A percentile compares a stretch with the other conserved stretches of the same genome.
Conservation (phyloP, 768 basidiomycete species). For the Psilocybe cubensis region DNA sequence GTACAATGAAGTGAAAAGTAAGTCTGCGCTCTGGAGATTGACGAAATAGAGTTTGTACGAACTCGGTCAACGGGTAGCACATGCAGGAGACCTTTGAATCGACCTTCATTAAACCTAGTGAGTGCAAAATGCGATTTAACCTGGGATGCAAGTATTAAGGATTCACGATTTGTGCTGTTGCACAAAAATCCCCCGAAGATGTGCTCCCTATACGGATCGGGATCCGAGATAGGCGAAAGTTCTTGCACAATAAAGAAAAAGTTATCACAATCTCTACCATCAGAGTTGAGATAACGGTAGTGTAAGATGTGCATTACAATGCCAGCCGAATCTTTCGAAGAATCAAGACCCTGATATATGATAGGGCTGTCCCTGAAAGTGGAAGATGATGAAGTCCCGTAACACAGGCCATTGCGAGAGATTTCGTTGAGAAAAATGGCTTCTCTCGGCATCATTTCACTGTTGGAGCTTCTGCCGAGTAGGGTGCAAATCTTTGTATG, state of each 20-base stretch:
- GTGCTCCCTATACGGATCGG: not conserved
- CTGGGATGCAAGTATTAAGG: no score
- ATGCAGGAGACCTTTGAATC: no score
- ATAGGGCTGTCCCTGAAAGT: conserved; percentile 3
- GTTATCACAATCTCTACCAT: no score
- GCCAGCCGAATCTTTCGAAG: not conserved
- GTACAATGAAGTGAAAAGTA: no score
- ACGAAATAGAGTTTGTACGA: no score
- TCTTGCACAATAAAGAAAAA: not conserved
- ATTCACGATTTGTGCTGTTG: not conserved
- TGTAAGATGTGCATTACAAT: conserved; percentile 7
- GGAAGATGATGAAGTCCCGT: conserved; percentile 6
- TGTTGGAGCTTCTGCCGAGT: no score
- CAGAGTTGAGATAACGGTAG: not conserved
- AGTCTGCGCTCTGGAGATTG: no score
- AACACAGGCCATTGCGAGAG: conserved; percentile 6
- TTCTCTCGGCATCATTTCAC: no score
- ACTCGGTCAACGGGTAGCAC: no score
- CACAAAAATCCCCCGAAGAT: conserved; percentile 12
- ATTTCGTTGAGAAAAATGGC: conserved; percentile 7
- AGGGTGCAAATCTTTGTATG: no score
- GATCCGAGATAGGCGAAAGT: not conserved
- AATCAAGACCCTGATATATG: not conserved
- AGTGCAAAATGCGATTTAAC: no score
- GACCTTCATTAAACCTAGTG: no score